A percentile compares a stretch with the other conserved stretches of the same genome.
phyloP scores from a whole-genome alignment of 140 eudicot species.

The Artemisia princeps region DNA sequence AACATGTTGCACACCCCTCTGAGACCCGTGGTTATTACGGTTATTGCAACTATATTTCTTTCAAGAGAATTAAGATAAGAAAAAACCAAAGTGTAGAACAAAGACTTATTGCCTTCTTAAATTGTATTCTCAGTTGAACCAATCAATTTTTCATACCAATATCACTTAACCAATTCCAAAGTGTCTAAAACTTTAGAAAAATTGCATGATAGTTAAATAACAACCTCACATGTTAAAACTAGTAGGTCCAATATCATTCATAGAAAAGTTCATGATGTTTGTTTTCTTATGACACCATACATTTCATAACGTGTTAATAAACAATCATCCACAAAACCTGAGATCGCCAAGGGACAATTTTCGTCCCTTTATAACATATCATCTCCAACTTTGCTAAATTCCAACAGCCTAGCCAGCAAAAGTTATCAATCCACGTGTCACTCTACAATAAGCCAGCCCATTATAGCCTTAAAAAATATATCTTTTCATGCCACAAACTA shows the following conservation, averaged over 20 bases:
- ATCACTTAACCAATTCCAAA: too few relatives aligned
- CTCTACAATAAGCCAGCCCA: constrained; percentile 30
- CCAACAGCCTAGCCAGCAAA: constrained; percentile 43
- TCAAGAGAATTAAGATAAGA: too few relatives aligned
- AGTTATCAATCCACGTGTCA: constrained; percentile 59
- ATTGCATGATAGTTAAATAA: constrained; percentile 7
- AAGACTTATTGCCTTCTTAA: too few relatives aligned
- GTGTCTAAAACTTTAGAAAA: background rate
- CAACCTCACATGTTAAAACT: constrained; percentile 21
- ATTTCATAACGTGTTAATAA: constrained; percentile 15
- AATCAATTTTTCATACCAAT: too few relatives aligned
- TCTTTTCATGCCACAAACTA: constrained; percentile 31
- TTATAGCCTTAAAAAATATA: constrained; percentile 45
- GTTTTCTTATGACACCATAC: constrained; percentile 1
- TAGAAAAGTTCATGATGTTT: constrained; percentile 19
- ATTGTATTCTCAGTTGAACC: too few relatives aligned
- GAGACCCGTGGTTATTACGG: too few relatives aligned
- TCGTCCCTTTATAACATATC: constrained; percentile 27
- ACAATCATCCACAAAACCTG: constrained; percentile 16
- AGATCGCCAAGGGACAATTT: constrained; percentile 6
- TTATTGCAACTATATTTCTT: too few relatives aligned
- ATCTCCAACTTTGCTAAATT: constrained; percentile 12
- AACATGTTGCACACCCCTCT: too few relatives aligned
- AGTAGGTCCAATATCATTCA: constrained; percentile 7
- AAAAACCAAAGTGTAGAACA: too few relatives aligned